A percentile compares a stretch with the other conserved stretches of the same genome.
phyloP scores from a whole-genome alignment of 768 basidiomycete species.

The Trametopsis cervina region DNA sequence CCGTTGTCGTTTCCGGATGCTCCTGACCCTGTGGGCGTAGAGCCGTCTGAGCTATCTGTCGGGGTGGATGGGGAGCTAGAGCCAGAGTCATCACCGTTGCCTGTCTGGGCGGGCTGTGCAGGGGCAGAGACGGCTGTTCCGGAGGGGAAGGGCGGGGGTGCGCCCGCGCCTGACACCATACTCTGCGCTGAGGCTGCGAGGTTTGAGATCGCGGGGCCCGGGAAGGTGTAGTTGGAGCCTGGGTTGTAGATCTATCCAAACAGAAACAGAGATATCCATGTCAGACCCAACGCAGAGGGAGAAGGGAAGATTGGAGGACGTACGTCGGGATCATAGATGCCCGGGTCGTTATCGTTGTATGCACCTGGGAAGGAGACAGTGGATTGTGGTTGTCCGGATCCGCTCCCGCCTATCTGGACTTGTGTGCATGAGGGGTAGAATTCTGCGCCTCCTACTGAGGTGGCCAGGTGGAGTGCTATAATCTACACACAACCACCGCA shows the following conservation, averaged over 20 bases:
- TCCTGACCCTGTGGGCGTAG: not conserved
- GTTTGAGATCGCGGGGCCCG: slow-evolving; percentile 22
- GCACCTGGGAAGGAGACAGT: slow-evolving; percentile 63
- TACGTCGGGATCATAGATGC: slow-evolving; percentile 55
- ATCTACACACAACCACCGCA: slow-evolving; percentile 26
- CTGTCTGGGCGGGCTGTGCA: slow-evolving; percentile 1
- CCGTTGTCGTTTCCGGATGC: not conserved
- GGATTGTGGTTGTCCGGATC: slow-evolving; percentile 43
- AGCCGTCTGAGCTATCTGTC: too few species aligned
- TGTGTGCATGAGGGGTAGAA: slow-evolving; percentile 73
- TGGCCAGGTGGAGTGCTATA: slow-evolving; percentile 67
- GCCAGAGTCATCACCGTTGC: not conserved
- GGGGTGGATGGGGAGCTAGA: not conserved
- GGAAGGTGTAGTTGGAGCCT: slow-evolving; percentile 22
- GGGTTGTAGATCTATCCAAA: slow-evolving; percentile 19
- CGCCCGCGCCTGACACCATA: slow-evolving; percentile 8
- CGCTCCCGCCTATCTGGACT: slow-evolving; percentile 45
- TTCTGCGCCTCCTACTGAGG: slow-evolving; percentile 56
- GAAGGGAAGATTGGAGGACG: slow-evolving; percentile 4
- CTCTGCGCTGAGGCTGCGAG: slow-evolving; percentile 14
- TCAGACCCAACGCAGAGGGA: not conserved
- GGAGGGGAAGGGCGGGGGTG: slow-evolving; percentile 15
- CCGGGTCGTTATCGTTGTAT: slow-evolving; percentile 66
- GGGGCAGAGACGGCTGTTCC: slow-evolving; percentile 8
- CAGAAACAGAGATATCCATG: not conserved